phyloP scores from a whole-genome alignment of 1,139 yeast species.

The Lodderomyces margitis region DNA sequence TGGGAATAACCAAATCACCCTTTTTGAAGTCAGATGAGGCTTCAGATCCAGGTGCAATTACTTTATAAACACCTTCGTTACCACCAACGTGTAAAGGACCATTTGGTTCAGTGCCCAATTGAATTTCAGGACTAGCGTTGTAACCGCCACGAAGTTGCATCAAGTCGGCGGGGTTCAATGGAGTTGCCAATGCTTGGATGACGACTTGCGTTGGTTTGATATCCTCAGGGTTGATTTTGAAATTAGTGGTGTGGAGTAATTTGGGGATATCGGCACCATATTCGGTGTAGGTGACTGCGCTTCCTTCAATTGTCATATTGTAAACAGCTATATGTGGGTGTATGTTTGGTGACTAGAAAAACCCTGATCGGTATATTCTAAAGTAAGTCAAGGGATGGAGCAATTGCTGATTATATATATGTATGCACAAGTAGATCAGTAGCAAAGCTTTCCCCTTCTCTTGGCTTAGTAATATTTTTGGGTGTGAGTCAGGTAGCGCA shows the following conservation, averaged over 20 bases:
- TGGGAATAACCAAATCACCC: slow-evolving; percentile 35
- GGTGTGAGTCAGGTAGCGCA: neutral
- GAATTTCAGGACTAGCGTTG: slow-evolving; percentile 63
- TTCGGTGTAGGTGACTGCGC: slow-evolving; percentile 26
- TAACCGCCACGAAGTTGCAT: slow-evolving; percentile 93
- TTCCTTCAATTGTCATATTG: slow-evolving; percentile 16
- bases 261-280: slow-evolving; percentile 17
- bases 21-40: slow-evolving; percentile 20
- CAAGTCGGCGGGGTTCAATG: slow-evolving; percentile 89
- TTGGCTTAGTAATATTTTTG: neutral
- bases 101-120: slow-evolving; percentile 41
- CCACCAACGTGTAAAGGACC: slow-evolving; percentile 78
- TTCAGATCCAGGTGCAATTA: slow-evolving; percentile 24
- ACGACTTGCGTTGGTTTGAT: slow-evolving; percentile 43
- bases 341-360: no score
- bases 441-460: neutral
- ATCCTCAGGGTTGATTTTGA: slow-evolving; percentile 35
- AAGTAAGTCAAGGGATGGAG: no score
- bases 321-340: neutral
- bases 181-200: slow-evolving; percentile 67
- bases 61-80: slow-evolving; percentile 40
- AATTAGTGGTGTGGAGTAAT: slow-evolving; percentile 17
- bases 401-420: neutral
- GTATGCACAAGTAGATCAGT: neutral
- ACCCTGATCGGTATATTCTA: neutral